phyloP scores from a whole-genome alignment of 139 green algal species.

The Chlamydomonas sp. region DNA sequence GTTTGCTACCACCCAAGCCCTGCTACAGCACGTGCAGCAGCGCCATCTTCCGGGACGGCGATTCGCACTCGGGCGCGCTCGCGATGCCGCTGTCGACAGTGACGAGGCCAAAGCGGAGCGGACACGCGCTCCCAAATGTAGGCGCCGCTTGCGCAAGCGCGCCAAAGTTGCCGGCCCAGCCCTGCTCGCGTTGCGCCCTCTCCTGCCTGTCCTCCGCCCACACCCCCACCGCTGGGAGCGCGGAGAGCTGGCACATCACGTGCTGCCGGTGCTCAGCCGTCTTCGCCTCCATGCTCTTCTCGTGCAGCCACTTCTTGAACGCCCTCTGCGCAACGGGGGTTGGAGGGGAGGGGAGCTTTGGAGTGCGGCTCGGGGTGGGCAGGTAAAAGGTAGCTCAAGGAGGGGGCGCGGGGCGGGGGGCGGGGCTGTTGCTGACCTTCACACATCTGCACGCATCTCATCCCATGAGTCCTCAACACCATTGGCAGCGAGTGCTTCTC shows the following conservation, averaged over 20 bases:
- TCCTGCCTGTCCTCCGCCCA: neutral
- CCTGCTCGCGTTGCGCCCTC: neutral
- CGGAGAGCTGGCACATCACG: neutral
- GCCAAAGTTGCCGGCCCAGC: constrained; percentile 6
- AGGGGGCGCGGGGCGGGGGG: neutral
- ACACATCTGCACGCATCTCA: too few species aligned
- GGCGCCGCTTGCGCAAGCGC: neutral
- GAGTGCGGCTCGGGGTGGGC: neutral
- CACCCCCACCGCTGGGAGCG: neutral
- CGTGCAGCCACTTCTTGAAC: neutral
- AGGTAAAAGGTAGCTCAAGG: neutral
- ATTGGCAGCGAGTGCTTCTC: too few species aligned
- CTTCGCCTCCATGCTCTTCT: neutral
- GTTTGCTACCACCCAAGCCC: too few species aligned
- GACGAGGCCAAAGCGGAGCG: neutral
- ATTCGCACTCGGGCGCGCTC: neutral
- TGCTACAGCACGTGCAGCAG: too few species aligned
- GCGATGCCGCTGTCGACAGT: neutral
- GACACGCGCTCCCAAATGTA: neutral
- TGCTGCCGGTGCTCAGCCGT: neutral
- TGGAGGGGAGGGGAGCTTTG: neutral
- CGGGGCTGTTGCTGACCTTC: neutral
- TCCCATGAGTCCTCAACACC: too few species aligned
- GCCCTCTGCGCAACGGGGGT: neutral
- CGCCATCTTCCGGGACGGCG: too few species aligned